A percentile compares a stretch with the other conserved stretches of the same genome.
Conservation (phyloP, 805 yeast genomes). For the Teunomyces aglyptinius region DNA sequence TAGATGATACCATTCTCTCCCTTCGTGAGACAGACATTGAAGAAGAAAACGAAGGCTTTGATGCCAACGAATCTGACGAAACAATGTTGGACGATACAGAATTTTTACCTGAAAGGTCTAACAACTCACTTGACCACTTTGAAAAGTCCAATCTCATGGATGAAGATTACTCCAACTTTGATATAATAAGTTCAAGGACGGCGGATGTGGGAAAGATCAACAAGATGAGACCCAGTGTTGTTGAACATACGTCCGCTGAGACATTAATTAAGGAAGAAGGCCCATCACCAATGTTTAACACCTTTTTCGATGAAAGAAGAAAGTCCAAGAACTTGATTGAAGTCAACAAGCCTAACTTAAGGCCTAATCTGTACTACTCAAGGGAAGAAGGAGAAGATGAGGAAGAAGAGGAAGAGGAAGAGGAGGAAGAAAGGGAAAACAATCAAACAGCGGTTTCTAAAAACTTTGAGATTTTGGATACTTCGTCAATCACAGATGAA, state of each 20-base stretch:
- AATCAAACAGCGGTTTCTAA: slow-evolving; percentile 7
- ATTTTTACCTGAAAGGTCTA: slow-evolving; percentile 8
- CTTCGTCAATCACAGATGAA: slow-evolving; percentile 20
- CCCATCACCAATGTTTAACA: slow-evolving; percentile 18
- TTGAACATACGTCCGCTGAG: slow-evolving; percentile 25
- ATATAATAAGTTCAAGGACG: slow-evolving; percentile 26
- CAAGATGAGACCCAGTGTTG: slow-evolving; percentile 22
- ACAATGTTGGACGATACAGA: slow-evolving; percentile 19
- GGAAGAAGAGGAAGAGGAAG: not conserved
- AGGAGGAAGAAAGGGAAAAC: slow-evolving; percentile 1
- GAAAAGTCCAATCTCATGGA: slow-evolving; percentile 10
- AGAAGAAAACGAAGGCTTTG: slow-evolving; percentile 22
- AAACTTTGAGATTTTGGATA: slow-evolving; percentile 21
- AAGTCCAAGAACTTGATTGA: slow-evolving; percentile 10
- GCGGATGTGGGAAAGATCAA: slow-evolving; percentile 29
- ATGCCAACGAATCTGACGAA: slow-evolving; percentile 17
- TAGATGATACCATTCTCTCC: slow-evolving; percentile 3
- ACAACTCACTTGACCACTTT: slow-evolving; percentile 2
- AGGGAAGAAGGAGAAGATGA: not conserved
- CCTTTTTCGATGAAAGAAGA: slow-evolving; percentile 10
- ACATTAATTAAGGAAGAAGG: slow-evolving; percentile 17
- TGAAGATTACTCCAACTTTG: slow-evolving; percentile 25
- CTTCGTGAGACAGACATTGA: slow-evolving; percentile 12
- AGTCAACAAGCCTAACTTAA: slow-evolving; percentile 11
- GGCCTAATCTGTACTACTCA: slow-evolving; percentile 6